phyloP scores from a whole-genome alignment of 2,329 filamentous ascomycete genomes.

The Allantophomopsis cytisporea region DNA sequence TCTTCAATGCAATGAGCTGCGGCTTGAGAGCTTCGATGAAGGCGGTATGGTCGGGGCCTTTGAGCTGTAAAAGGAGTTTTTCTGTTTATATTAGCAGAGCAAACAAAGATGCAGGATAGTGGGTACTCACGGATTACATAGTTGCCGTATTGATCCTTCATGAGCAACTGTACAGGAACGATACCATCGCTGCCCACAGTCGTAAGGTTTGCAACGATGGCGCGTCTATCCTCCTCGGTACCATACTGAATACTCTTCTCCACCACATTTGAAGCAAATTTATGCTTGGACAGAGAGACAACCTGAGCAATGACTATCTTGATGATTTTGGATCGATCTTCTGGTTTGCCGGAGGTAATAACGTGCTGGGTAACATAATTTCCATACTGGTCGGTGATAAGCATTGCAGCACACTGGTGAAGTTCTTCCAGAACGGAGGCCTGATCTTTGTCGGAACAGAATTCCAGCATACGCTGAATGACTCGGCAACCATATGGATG shows the following conservation, averaged over 20 bases:
- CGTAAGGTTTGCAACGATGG: constrained; percentile 53
- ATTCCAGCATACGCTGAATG: constrained; percentile 81
- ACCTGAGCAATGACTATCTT: constrained; percentile 58
- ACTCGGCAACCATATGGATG: constrained; percentile 87
- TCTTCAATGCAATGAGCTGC: constrained; percentile 47
- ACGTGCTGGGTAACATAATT: constrained; percentile 96
- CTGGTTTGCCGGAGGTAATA: constrained; percentile 61
- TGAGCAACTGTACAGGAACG: constrained; percentile 59
- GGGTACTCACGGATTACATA: constrained; percentile 84
- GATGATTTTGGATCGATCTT: constrained; percentile 63
- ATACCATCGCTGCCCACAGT: constrained; percentile 48
- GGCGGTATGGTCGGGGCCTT: constrained; percentile 41
- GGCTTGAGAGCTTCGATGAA: constrained; percentile 52
- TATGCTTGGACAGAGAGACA: constrained; percentile 75
- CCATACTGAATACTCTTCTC: constrained; percentile 78
- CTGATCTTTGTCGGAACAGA: constrained; percentile 61
- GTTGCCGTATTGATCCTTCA: constrained; percentile 88
- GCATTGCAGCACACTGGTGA: constrained; percentile 52
- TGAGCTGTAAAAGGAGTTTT: constrained; percentile 57
- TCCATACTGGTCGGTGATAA: constrained; percentile 81
- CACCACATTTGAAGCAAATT: constrained; percentile 94
- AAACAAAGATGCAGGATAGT: too few species aligned
- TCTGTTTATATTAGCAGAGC: constrained; percentile 33
- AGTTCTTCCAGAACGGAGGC: constrained; percentile 65
- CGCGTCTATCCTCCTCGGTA: constrained; percentile 50